phyloP scores from a whole-genome alignment of 1,139 yeast species.

The Yamadazyma oceani region DNA sequence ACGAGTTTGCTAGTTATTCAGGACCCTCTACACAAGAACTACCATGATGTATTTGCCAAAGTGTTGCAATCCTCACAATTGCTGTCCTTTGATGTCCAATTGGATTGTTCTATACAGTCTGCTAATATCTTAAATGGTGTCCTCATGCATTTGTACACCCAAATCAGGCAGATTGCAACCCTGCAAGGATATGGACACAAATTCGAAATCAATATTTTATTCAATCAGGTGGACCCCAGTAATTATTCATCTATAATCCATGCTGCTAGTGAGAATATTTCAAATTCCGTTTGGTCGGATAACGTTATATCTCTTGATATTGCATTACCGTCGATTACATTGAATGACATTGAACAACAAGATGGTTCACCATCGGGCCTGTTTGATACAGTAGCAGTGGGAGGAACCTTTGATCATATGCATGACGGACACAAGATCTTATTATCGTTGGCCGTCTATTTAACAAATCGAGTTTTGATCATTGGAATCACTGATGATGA shows the following conservation, averaged over 20 bases:
- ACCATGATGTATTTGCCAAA: constrained; percentile 21
- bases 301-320: neutral
- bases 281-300: neutral
- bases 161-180: constrained; percentile 22
- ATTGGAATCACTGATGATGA: constrained; percentile 86
- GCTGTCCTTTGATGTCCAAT: constrained; percentile 24
- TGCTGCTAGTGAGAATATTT: neutral
- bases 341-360: too few species aligned
- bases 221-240: constrained; percentile 18
- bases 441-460: constrained; percentile 68
- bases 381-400: constrained; percentile 53
- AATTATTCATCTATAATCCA: constrained; percentile 5
- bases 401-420: constrained; percentile 96
- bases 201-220: constrained; percentile 34
- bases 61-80: constrained; percentile 13
- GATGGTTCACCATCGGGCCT: too few species aligned
- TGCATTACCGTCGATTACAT: too few species aligned
- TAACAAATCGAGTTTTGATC: constrained; percentile 56
- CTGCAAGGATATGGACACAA: constrained; percentile 24
- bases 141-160: constrained; percentile 28
- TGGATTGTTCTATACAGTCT: constrained; percentile 19
- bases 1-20: constrained; percentile 18
- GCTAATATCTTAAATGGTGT: constrained; percentile 25
- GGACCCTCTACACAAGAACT: constrained; percentile 27
- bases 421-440: constrained; percentile 95